phyloP scores from a whole-genome alignment of 2,329 filamentous ascomycete genomes.

The Claviceps paspali region DNA sequence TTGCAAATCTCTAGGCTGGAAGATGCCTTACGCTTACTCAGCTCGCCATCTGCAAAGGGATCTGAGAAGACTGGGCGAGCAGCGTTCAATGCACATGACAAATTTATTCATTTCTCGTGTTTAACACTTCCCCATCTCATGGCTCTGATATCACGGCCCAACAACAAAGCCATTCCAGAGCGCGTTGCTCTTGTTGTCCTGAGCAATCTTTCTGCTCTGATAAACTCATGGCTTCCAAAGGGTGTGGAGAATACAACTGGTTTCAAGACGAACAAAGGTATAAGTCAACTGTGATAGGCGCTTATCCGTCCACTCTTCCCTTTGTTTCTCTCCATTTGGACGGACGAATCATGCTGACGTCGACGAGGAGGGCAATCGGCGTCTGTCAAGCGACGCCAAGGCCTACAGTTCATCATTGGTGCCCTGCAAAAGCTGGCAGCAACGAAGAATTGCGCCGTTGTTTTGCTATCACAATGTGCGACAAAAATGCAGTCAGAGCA shows the following conservation, averaged over 20 bases:
- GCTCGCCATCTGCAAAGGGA: conserved; percentile 3
- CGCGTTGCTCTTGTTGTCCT: conserved; percentile 57
- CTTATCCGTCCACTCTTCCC: too few relatives aligned
- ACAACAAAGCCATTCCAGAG: conserved; percentile 43
- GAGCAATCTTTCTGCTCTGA: conserved; percentile 60
- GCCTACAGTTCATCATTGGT: conserved; percentile 48
- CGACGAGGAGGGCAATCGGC: conserved; percentile 18
- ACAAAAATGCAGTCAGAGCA: conserved; percentile 59
- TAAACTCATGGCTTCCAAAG: conserved; percentile 64
- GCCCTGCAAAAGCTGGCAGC: conserved; percentile 63
- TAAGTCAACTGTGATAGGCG: conserved; percentile 3
- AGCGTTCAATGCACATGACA: conserved; percentile 10
- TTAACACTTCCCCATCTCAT: conserved; percentile 56
- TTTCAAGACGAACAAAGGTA: conserved; percentile 26
- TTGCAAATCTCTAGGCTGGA: conserved; percentile 15
- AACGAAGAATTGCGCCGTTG: conserved; percentile 54
- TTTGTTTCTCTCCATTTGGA: too few relatives aligned
- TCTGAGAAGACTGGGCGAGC: conserved; percentile 7
- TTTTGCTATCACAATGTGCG: conserved; percentile 65
- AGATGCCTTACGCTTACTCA: conserved; percentile 11
- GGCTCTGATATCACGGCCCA: conserved; percentile 56
- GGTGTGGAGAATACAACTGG: conserved; percentile 24
- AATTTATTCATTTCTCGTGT: conserved; percentile 35
- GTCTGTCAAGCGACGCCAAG: conserved; percentile 31
- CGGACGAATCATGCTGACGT: too few relatives aligned